Evolutionary conservation across 2,329 filamentous ascomycete genomes (phyloP).

Genomic region (Alternaria solani): DNA sequence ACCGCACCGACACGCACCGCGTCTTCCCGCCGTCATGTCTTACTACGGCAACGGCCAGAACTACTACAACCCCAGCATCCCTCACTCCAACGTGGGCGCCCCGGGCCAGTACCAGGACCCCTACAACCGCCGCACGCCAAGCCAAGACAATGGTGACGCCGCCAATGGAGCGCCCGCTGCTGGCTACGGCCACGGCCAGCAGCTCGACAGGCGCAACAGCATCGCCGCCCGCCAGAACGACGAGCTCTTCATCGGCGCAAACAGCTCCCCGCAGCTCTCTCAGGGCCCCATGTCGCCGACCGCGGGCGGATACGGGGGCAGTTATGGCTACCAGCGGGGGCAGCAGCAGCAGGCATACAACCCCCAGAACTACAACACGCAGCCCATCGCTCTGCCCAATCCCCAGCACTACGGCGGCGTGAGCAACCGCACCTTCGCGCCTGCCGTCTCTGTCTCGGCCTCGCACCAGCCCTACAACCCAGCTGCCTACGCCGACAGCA

Average conservation of each 20-base stretch:
- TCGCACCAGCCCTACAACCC: conserved; percentile 55
- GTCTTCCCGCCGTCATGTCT: conserved; percentile 56
- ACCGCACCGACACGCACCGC: conserved; percentile 28
- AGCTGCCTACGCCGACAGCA: conserved; percentile 53
- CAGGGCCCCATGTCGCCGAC: conserved; percentile 43
- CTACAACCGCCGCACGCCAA: conserved; percentile 66
- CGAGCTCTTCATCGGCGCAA: conserved; percentile 68
- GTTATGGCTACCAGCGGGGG: conserved; percentile 55
- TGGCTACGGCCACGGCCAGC: conserved; percentile 40
- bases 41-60: conserved; percentile 65
- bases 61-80: conserved; percentile 56
- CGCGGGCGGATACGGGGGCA: conserved; percentile 30
- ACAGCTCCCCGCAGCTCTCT: conserved; percentile 39
- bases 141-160: conserved; percentile 81
- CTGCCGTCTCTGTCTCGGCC: conserved; percentile 25
- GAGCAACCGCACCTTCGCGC: conserved; percentile 46
- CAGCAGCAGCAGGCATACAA: conserved; percentile 62
- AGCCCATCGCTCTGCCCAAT: conserved; percentile 59
- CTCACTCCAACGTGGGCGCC: conserved; percentile 52
- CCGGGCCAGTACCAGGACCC: conserved; percentile 47
- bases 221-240: conserved; percentile 56
- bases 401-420: conserved; percentile 67
- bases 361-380: conserved; percentile 66
- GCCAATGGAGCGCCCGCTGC: conserved; percentile 56
- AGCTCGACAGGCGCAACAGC: conserved; percentile 48